Evolutionary conservation across 129 eudicot species (phyloP).

Genomic region (Helianthus tuberosus): DNA sequence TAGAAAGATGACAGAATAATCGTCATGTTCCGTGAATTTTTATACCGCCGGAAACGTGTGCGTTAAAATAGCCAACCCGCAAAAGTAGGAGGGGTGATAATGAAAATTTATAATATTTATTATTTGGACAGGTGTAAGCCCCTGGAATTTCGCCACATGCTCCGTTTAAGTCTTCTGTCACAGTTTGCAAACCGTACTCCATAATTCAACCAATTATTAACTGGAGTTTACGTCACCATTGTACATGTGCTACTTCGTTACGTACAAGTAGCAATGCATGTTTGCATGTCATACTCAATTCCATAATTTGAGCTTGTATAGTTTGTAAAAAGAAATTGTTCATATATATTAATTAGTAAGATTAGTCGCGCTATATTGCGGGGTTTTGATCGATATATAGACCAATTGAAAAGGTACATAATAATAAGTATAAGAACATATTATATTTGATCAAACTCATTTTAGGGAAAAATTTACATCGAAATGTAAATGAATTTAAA

Average conservation of each 20-base stretch:
- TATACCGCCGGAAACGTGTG: conserved; percentile 42
- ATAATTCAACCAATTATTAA: conserved; percentile 25
- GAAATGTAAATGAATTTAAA: too few relatives aligned
- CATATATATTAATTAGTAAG: too few relatives aligned
- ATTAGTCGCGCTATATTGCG: too few relatives aligned
- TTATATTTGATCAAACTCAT: too few relatives aligned
- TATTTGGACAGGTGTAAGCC: conserved; percentile 24
- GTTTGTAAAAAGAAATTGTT: too few relatives aligned
- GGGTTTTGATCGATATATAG: too few relatives aligned
- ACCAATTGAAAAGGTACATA: too few relatives aligned
- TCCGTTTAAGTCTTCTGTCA: conserved; percentile 35
- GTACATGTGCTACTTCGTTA: not conserved
- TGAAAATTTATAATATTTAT: conserved; percentile 18
- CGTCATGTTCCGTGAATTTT: conserved; percentile 28
- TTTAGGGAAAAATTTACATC: too few relatives aligned
- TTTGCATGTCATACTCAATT: too few relatives aligned
- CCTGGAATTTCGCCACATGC: conserved; percentile 44
- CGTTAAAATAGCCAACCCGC: conserved; percentile 32
- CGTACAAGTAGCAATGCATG: conserved; percentile 16
- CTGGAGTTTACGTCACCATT: conserved; percentile 21
- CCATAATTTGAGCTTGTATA: too few relatives aligned
- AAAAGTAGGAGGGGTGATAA: conserved; percentile 22
- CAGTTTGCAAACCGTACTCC: not conserved
- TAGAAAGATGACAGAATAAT: conserved; percentile 26
- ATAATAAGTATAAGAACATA: too few relatives aligned